Conservation (phyloP, 352 stramenopile species). For the Aphanomyces astaci region DNA sequence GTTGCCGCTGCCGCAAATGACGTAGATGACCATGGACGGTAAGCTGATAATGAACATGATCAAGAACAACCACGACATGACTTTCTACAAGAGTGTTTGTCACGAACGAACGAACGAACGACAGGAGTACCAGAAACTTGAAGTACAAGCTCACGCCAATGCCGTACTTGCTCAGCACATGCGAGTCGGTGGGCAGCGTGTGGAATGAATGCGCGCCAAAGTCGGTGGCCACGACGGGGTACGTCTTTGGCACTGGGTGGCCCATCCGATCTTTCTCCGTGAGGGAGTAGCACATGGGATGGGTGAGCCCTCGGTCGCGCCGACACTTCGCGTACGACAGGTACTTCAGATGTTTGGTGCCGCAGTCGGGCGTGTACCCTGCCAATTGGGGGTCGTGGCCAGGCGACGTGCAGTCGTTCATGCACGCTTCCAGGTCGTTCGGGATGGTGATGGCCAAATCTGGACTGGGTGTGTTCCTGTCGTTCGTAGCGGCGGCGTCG, state of each 20-base stretch:
- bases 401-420: conserved; percentile 25
- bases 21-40: conserved; percentile 53
- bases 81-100: conserved; percentile 34
- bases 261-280: conserved; percentile 45
- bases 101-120: neutral
- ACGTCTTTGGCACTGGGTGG: conserved; percentile 41
- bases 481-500: neutral
- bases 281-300: conserved; percentile 67
- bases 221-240: conserved; percentile 48
- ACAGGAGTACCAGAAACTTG: conserved; percentile 51
- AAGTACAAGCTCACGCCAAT: conserved; percentile 76
- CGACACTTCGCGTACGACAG: conserved; percentile 68
- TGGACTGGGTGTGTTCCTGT: neutral
- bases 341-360: conserved; percentile 64
- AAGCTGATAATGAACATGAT: conserved; percentile 57
- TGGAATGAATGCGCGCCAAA: conserved; percentile 79
- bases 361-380: conserved; percentile 68
- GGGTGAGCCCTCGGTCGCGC: conserved; percentile 55
- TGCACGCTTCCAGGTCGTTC: neutral
- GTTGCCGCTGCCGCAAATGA: conserved; percentile 43
- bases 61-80: conserved; percentile 77
- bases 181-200: conserved; percentile 57
- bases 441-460: neutral
- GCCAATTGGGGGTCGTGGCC: conserved; percentile 53
- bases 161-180: conserved; percentile 67